phyloP scores from a whole-genome alignment of 2,329 filamentous ascomycete genomes.

The Sporothrix brasiliensis region DNA sequence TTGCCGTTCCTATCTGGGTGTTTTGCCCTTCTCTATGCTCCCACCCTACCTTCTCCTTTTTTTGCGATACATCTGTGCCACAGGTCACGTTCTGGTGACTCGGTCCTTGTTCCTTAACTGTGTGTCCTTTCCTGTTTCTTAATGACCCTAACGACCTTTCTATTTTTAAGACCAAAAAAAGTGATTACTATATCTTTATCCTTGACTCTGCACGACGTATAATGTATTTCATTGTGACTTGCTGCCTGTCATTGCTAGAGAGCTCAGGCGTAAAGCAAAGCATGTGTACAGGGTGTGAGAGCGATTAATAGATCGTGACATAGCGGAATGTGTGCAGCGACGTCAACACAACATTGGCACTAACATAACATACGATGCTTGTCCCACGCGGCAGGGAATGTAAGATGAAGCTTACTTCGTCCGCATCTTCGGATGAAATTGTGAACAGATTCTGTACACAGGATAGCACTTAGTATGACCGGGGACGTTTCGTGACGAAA shows the following conservation, averaged over 20 bases:
- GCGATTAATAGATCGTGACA: neutral
- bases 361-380: neutral
- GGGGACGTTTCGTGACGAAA: neutral
- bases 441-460: neutral
- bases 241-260: neutral
- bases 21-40: conserved; percentile 6
- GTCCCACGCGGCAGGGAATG: neutral
- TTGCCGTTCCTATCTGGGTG: conserved; percentile 17
- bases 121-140: conserved; percentile 19
- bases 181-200: conserved; percentile 10
- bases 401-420: neutral
- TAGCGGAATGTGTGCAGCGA: neutral
- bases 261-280: no score
- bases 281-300: neutral
- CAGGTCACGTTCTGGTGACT: conserved; percentile 21
- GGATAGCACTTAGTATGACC: neutral
- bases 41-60: neutral
- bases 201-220: no score
- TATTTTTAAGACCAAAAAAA: conserved; percentile 26
- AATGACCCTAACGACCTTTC: conserved; percentile 33
- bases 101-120: conserved; percentile 4
- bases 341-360: neutral
- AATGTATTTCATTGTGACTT: neutral
- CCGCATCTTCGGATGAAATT: neutral
- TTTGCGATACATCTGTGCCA: conserved; percentile 18